Base-by-base conservation (phyloP, 768 basidiomycete species). In the Lyophyllum semitale region DNA sequence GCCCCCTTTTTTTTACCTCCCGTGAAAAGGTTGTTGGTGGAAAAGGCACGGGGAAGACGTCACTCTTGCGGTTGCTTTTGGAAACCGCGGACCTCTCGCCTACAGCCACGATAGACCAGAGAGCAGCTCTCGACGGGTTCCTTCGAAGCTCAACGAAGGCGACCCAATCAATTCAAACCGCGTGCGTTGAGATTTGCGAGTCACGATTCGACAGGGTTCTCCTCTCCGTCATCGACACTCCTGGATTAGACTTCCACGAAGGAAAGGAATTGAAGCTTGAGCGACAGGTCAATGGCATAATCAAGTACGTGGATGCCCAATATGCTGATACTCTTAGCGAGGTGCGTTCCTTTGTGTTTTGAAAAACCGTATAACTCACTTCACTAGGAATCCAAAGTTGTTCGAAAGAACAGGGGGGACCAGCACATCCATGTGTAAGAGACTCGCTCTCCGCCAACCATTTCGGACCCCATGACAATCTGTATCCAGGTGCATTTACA, bases 321-420 rank as follows among this genome's bases (percentile, higher is more conserved):
- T 94, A 87, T 67, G 88, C 88, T 12, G 90, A 93, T 62, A 93
- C 92, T 0, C 86, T 95, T 85, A 89, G 79, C 65, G 92, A 94
- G 77, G 92, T 90, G 56, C 59, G 80, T 30, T 42, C 37, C 17
- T 47, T 52, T 33, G 18, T 30, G 37, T 40, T 48, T 55, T 37
- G 32, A 30, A 12, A 38, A 13, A 33, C 45, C 43, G 49, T 33
- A 48, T 44, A 40, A 52, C 37, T 59, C 22, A 49, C 8, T 48
- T 47, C 45, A 46, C 43, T 51, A 93, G 91, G 91, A 94, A 77
- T 89, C 89, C 52, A 95, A 94, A 77, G 91, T 95, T 38, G 76
- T 93, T 48, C 84, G 92, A 60, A 84, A 91, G 68, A 91, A 83
- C 73, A 92, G 88, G 73, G 91, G 90, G 46, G 92, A 95, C 72